Conservation (phyloP, 495 filamentous ascomycete genomes). For the Trypethelium eluteriae region DNA sequence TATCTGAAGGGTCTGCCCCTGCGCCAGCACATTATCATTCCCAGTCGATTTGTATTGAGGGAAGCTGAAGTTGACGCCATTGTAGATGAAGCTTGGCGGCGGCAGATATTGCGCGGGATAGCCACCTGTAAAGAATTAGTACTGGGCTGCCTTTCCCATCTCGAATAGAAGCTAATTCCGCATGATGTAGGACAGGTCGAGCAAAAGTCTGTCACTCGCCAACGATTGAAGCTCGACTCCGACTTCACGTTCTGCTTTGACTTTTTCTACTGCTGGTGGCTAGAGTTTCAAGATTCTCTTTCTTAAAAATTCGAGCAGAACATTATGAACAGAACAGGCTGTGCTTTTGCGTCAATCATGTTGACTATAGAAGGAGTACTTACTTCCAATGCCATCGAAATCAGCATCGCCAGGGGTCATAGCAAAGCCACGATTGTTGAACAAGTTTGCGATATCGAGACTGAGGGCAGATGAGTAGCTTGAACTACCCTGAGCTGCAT, state of each 20-base stretch:
- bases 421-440: constrained; percentile 24
- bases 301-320: background rate
- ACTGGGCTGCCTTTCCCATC: background rate
- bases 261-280: too few species aligned
- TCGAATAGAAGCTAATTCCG: constrained; percentile 12
- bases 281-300: background rate
- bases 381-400: constrained; percentile 18
- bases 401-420: constrained; percentile 23
- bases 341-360: background rate
- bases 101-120: constrained; percentile 42
- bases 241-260: too few species aligned
- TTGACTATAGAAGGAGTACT: background rate
- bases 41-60: constrained; percentile 40
- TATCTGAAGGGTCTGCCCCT: constrained; percentile 39
- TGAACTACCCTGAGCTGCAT: constrained; percentile 17
- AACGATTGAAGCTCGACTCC: background rate
- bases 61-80: constrained; percentile 42
- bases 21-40: constrained; percentile 41
- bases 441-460: constrained; percentile 18
- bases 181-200: background rate
- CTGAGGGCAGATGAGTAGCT: constrained; percentile 10
- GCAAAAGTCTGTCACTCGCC: background rate
- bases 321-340: background rate
- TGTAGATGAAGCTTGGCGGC: constrained; percentile 36
- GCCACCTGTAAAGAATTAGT: constrained; percentile 28